Conservation (phyloP, 139 green algal genomes). For the Coelastrella sp. region DNA sequence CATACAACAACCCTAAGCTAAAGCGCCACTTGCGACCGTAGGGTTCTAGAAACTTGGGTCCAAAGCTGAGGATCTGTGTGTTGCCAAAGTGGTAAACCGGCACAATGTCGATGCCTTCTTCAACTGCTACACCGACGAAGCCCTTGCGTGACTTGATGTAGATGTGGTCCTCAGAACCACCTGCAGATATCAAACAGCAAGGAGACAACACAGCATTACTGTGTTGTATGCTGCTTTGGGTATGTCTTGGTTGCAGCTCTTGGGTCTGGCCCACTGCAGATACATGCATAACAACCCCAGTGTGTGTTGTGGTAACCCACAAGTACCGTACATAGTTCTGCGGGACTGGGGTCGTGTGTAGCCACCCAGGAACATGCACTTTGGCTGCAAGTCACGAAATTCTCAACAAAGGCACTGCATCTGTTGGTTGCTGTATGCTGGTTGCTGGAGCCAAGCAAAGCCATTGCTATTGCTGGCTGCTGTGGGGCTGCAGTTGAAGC, state of each 20-base stretch:
- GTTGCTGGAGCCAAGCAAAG: too few relatives aligned
- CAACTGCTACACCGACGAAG: constrained; percentile 52
- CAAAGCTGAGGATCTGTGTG: constrained; percentile 46
- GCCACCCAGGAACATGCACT: too few relatives aligned
- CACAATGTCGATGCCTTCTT: constrained; percentile 49
- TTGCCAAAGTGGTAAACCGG: constrained; percentile 60
- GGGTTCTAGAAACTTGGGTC: constrained; percentile 40
- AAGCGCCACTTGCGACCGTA: constrained; percentile 38
- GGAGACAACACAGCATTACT: not conserved
- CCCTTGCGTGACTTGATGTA: constrained; percentile 46
- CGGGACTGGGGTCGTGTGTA: too few relatives aligned
- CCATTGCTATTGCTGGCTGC: too few relatives aligned
- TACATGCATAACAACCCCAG: not conserved
- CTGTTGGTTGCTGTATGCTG: too few relatives aligned
- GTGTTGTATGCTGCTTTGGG: too few relatives aligned
- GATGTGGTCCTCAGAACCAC: constrained; percentile 32
- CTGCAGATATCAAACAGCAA: not conserved
- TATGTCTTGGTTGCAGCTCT: too few relatives aligned
- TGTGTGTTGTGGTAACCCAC: too few relatives aligned
- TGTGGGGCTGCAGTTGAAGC: too few relatives aligned
- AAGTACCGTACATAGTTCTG: too few relatives aligned
- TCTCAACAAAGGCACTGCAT: too few relatives aligned
- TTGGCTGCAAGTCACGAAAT: too few relatives aligned
- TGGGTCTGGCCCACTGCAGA: not conserved
- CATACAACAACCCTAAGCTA: constrained; percentile 53